Evolutionary conservation across 1,284 basidiomycete species (phyloP), one percentile per base, ranked within the genome.

Genomic region (Lignosus rhinocerotis): DNA sequence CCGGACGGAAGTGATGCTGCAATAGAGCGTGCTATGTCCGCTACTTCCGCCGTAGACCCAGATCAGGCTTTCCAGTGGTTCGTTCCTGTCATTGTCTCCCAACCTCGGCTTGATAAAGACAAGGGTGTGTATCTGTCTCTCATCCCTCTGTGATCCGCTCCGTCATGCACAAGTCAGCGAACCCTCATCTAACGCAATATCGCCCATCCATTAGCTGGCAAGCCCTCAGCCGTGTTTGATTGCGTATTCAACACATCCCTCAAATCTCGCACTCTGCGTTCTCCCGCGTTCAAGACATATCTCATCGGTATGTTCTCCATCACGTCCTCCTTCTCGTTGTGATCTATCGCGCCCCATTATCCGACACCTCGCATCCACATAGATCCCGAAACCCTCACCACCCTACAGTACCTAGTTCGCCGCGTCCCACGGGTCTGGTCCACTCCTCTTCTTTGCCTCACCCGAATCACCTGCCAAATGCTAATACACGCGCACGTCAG

Each of bases 41-140:
- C 38, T 33, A 41, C 55, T 19, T n/a, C 55, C 12, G 38, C 51
- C 12, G 14, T 51, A n/a, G 53, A 53, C 33, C 32, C 58, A 9
- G 62, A 81, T 45, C 55, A 74, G 7, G 74, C 78, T 54, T 69
- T 73, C 5, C 66, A 69, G 14, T 88, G 84, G 80, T 85, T 82
- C 66, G 80, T 91, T 14, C 89, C 89, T 9, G 80, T 90, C 33
- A 74, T 92, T n/a, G 81, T 90, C 2, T 89, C 88, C 2, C 83
- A 87, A 50, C 81, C 80, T 0, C 77, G 84, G 25, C 70, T 78
- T 53, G 88, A 85, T 61, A 76, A 67, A 30, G 90, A 92, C 73
- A 92, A 90, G 83, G 82, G 89, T 88, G 43, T 58, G 76, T 65
- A 46, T 60, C 11, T 25, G 33, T 31, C 60, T 55, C 25, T 42